Percentiles rank a stretch among this genome's conserved stretches.
Evolutionary conservation across 768 basidiomycete genomes (phyloP).

Genomic region (Trametes punicea): DNA sequence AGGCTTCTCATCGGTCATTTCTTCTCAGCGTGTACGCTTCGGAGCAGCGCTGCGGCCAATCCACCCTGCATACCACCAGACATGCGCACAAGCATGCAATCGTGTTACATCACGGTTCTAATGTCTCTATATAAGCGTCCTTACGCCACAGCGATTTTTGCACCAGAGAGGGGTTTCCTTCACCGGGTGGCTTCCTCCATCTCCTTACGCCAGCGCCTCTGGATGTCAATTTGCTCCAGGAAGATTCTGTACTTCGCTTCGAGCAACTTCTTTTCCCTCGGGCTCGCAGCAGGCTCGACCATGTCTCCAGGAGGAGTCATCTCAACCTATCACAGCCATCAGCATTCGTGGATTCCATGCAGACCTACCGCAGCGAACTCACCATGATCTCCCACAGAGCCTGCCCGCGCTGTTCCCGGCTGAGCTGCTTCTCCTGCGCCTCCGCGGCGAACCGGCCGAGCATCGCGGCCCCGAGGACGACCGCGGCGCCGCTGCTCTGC

Average conservation of each 20-base stretch:
- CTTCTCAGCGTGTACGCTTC: not conserved
- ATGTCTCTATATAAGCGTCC: conserved; percentile 9
- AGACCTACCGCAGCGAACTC: conserved; percentile 17
- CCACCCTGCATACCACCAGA: not conserved
- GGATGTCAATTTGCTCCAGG: conserved; percentile 81
- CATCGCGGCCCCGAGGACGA: conserved; percentile 93
- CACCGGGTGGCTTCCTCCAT: conserved; percentile 55
- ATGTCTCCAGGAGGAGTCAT: conserved; percentile 87
- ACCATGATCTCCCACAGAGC: conserved; percentile 93
- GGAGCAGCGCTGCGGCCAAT: too few relatives aligned
- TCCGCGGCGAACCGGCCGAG: conserved; percentile 84
- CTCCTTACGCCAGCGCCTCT: conserved; percentile 80
- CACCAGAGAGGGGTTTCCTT: not conserved
- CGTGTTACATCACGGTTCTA: conserved; percentile 1
- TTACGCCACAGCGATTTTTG: not conserved
- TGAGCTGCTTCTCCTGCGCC: conserved; percentile 34
- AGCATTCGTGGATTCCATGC: not conserved
- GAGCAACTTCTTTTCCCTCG: conserved; percentile 69
- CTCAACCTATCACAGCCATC: conserved; percentile 52
- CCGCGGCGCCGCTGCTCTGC: conserved; percentile 68
- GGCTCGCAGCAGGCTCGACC: conserved; percentile 58
- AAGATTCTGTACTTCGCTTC: conserved; percentile 95
- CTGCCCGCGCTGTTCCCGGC: conserved; percentile 50
- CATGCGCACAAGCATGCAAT: not conserved
- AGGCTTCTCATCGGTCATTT: not conserved